phyloP scores from a whole-genome alignment of 1,284 basidiomycete species.

The Golubevia pallescens region DNA sequence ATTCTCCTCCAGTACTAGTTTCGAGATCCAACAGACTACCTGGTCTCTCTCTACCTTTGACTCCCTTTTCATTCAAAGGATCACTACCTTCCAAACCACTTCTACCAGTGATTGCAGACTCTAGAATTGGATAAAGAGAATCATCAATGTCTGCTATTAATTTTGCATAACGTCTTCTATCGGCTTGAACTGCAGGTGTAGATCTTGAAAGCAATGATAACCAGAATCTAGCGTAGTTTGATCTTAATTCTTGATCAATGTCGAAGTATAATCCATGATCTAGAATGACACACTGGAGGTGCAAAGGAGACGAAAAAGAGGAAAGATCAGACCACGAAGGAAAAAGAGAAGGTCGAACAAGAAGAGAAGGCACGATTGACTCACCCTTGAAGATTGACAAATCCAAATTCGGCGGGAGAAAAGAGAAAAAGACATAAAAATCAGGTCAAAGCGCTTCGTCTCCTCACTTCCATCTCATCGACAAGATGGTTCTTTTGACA shows the following conservation, averaged over 20 bases:
- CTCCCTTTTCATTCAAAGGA: constrained; percentile 47
- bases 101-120: constrained; percentile 59
- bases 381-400: too few relatives aligned
- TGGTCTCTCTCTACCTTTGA: constrained; percentile 42
- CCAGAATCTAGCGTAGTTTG: constrained; percentile 63
- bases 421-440: constrained; percentile 11
- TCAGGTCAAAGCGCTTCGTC: not conserved
- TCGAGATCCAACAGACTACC: constrained; percentile 51
- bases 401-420: too few relatives aligned
- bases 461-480: constrained; percentile 9
- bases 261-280: constrained; percentile 64
- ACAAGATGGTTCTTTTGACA: too few relatives aligned
- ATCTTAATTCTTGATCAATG: constrained; percentile 51
- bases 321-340: not conserved
- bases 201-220: constrained; percentile 48
- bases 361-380: too few relatives aligned
- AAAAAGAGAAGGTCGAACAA: not conserved
- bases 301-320: constrained; percentile 35
- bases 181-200: constrained; percentile 41
- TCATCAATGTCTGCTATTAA: constrained; percentile 59
- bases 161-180: constrained; percentile 53
- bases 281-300: constrained; percentile 61
- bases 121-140: constrained; percentile 60
- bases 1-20: constrained; percentile 17
- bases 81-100: constrained; percentile 60